phyloP scores from a whole-genome alignment of 306 rosid genomes.

The Gillenia trifoliata region DNA sequence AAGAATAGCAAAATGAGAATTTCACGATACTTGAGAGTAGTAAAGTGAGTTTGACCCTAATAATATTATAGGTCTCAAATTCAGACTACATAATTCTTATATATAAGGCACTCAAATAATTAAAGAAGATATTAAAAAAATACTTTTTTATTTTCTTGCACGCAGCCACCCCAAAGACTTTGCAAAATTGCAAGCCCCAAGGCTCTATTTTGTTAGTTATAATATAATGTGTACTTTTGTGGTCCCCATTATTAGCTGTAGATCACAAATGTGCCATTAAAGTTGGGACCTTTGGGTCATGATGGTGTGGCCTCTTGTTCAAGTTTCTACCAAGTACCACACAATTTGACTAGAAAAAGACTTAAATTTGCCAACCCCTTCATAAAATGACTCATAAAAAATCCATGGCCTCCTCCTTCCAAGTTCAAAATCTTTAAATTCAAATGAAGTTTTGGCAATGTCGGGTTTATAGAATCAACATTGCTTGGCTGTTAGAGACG shows the following conservation, averaged over 20 bases:
- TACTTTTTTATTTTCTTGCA: background rate
- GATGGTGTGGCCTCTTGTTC: background rate
- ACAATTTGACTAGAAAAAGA: slow-evolving; percentile 10
- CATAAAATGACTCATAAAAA: background rate
- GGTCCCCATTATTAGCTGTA: slow-evolving; percentile 27
- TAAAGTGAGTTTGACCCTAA: too few species aligned
- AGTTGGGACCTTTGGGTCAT: background rate
- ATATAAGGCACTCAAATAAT: too few species aligned
- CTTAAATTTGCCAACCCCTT: background rate
- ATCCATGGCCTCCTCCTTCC: background rate
- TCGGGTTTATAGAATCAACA: background rate
- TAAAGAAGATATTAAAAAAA: too few species aligned
- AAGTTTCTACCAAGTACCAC: background rate
- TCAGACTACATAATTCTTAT: too few species aligned
- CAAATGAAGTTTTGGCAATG: background rate
- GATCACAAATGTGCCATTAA: slow-evolving; percentile 12
- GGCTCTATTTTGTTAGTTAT: background rate
- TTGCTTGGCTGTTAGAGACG: background rate
- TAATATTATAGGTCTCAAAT: too few species aligned
- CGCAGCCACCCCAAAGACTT: background rate
- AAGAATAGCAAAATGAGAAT: too few species aligned
- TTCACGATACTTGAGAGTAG: too few species aligned
- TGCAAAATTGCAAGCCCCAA: background rate
- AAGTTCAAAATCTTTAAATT: background rate
- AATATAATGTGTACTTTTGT: slow-evolving; percentile 1